A percentile compares a stretch with the other conserved stretches of the same genome.
Evolutionary conservation across 441 rosid genomes (phyloP).

Genomic region (Dalechampia spathulata): DNA sequence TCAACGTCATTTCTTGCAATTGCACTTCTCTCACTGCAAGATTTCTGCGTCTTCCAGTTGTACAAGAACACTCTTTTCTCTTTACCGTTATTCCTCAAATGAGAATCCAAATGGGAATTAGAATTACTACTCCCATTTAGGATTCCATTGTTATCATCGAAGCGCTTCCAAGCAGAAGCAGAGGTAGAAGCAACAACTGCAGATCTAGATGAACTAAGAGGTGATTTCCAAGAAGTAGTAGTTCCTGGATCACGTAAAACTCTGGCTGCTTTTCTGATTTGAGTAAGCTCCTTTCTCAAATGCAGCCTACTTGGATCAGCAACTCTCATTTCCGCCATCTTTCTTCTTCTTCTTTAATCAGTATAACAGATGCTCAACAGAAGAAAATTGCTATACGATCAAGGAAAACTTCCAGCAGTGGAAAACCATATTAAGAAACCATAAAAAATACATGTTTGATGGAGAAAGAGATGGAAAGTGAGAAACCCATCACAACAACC

Average conservation of each 20-base stretch:
- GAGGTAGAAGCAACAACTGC: constrained; percentile 23
- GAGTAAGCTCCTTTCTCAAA: constrained; percentile 81
- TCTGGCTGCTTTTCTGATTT: constrained; percentile 79
- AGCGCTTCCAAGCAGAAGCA: constrained; percentile 20
- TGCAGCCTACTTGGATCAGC: constrained; percentile 73
- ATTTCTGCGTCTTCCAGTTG: constrained; percentile 74
- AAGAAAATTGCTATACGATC: not conserved
- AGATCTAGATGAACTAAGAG: constrained; percentile 71
- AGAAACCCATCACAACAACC: constrained; percentile 1
- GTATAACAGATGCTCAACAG: not conserved
- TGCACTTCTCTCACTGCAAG: constrained; percentile 47
- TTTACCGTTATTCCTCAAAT: constrained; percentile 26
- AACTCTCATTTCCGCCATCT: constrained; percentile 54
- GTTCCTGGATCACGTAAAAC: constrained; percentile 91
- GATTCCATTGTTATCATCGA: constrained; percentile 19
- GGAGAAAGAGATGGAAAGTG: not conserved
- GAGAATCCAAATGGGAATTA: constrained; percentile 24
- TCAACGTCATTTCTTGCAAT: constrained; percentile 31
- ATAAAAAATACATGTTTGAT: no score
- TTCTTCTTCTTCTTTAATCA: not conserved
- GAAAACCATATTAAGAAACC: no score
- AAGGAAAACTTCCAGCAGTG: no score
- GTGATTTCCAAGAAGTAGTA: constrained; percentile 81
- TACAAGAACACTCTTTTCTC: constrained; percentile 62
- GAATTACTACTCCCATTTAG: constrained; percentile 8